Evolutionary conservation across 371 early-diverging fungal species (phyloP).

Genomic region (Edhazardia aedis): DNA sequence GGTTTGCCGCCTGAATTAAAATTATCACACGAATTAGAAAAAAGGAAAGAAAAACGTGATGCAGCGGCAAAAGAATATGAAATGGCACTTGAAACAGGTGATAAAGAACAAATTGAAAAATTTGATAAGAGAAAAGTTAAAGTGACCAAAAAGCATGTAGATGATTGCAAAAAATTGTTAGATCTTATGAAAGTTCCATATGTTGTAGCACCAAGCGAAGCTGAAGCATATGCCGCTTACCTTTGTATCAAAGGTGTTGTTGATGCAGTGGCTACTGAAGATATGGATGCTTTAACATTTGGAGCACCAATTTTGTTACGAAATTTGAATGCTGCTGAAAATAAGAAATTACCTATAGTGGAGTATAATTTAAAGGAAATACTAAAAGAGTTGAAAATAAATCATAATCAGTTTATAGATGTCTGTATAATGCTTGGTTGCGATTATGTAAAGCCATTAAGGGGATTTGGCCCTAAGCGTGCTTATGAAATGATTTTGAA

Average conservation of each 20-base stretch:
- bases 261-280: conserved; percentile 86
- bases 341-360: conserved; percentile 67
- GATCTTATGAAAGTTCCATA: conserved; percentile 85
- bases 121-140: conserved; percentile 70
- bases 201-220: conserved; percentile 86
- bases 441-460: conserved; percentile 86
- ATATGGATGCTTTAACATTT: conserved; percentile 97
- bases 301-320: conserved; percentile 67
- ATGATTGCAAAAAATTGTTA: conserved; percentile 70
- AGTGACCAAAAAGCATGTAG: conserved; percentile 74
- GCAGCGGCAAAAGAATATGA: conserved; percentile 30
- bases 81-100: conserved; percentile 48
- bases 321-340: conserved; percentile 74
- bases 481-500: conserved; percentile 68
- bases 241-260: conserved; percentile 67
- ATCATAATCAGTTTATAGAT: conserved; percentile 72
- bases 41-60: conserved; percentile 62
- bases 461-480: conserved; percentile 68
- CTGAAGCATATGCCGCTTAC: conserved; percentile 93
- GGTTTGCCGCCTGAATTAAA: conserved; percentile 87
- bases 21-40: conserved; percentile 49
- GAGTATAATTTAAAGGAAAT: conserved; percentile 65
- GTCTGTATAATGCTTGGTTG: conserved; percentile 93
- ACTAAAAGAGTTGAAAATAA: conserved; percentile 59
- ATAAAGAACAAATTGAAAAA: conserved; percentile 61